Conservation (phyloP, 2,329 filamentous ascomycete species). For the Botrytis porri region DNA sequence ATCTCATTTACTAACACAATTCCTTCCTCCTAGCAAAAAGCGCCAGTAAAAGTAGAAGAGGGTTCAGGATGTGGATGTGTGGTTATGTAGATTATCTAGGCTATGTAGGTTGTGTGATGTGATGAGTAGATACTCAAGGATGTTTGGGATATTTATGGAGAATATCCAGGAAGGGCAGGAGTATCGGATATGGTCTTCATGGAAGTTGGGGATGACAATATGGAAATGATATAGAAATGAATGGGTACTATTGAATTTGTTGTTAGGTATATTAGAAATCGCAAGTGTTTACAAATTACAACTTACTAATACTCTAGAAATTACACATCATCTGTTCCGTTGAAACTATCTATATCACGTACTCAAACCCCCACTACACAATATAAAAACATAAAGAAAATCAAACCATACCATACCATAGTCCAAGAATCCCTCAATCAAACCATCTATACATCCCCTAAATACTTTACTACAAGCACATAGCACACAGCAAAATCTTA, state of each 20-base stretch:
- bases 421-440: too few relatives aligned
- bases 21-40: background rate
- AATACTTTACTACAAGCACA: background rate
- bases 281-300: background rate
- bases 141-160: background rate
- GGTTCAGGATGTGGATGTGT: background rate
- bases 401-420: background rate
- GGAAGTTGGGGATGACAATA: accelerated
- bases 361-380: background rate
- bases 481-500: accelerated
- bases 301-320: accelerated
- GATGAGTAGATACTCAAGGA: background rate
- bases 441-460: background rate
- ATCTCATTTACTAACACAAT: background rate
- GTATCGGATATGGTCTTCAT: too few relatives aligned
- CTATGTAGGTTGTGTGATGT: too few relatives aligned
- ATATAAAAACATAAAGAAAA: background rate
- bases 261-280: too few relatives aligned
- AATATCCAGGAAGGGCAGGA: too few relatives aligned
- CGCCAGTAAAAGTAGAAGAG: background rate
- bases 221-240: too few relatives aligned
- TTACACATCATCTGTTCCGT: background rate
- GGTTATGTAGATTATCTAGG: background rate
- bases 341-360: background rate
- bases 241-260: too few relatives aligned